Evolutionary conservation across 2,329 filamentous ascomycete genomes (phyloP).

Genomic region (Pseudogymnoascus sp.): DNA sequence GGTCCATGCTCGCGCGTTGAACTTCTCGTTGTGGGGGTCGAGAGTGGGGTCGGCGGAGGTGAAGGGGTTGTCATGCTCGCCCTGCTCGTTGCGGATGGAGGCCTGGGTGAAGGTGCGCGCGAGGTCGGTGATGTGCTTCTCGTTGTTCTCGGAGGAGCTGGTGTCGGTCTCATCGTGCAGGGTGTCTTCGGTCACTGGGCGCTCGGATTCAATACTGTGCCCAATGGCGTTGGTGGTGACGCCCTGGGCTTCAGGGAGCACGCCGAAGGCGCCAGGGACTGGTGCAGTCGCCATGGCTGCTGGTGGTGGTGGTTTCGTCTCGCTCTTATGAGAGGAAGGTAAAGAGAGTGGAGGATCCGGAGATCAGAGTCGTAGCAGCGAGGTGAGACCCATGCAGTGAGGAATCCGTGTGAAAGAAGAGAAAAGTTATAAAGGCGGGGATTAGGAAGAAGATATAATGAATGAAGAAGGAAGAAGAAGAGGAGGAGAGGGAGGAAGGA

Average conservation of each 20-base stretch:
- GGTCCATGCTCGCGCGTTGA: slow-evolving; percentile 52
- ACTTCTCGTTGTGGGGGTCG: slow-evolving; percentile 47
- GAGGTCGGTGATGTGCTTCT: slow-evolving; percentile 19
- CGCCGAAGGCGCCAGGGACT: neutral
- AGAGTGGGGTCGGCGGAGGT: slow-evolving; percentile 41
- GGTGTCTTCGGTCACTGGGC: neutral
- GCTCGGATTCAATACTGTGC: neutral
- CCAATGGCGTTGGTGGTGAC: neutral
- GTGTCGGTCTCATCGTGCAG: neutral
- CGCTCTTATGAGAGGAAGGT: slow-evolving; percentile 1
- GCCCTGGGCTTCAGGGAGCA: neutral
- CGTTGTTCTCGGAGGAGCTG: neutral
- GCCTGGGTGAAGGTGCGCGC: slow-evolving; percentile 23
- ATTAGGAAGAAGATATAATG: slow-evolving; percentile 6
- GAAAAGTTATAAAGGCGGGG: neutral
- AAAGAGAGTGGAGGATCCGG: slow-evolving; percentile 4
- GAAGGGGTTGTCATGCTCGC: slow-evolving; percentile 43
- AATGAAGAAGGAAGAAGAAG: neutral
- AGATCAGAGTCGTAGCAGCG: neutral
- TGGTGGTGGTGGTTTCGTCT: neutral
- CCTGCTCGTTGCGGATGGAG: slow-evolving; percentile 20
- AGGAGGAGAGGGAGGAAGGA: neutral
- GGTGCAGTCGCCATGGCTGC: slow-evolving; percentile 1
- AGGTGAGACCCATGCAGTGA: neutral
- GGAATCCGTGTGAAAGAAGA: neutral